phyloP scores from a whole-genome alignment of 108 stramenopile species.

The Conticribra guillardii region DNA sequence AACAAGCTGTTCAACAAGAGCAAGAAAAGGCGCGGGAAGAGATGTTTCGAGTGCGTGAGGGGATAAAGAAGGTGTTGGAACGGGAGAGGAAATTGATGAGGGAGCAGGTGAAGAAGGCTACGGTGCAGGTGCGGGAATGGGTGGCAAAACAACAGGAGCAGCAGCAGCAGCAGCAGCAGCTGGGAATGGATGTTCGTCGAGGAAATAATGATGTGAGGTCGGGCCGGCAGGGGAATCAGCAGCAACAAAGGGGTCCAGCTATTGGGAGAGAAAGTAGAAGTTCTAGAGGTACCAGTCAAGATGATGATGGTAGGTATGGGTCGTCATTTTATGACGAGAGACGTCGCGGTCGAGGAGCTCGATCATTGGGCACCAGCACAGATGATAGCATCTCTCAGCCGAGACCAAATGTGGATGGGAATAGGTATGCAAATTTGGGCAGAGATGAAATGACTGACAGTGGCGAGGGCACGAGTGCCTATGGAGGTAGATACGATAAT shows the following conservation, averaged over 20 bases:
- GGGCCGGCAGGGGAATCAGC: background rate
- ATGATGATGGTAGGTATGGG: background rate
- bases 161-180: conserved; percentile 37
- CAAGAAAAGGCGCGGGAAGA: conserved; percentile 28
- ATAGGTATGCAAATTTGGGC: too few species aligned
- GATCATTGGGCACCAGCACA: background rate
- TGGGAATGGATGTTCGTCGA: conserved; percentile 29
- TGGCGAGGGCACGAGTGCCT: background rate
- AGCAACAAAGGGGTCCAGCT: background rate
- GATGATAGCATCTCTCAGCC: too few species aligned
- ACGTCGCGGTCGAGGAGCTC: background rate
- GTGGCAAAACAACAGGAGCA: conserved; percentile 39
- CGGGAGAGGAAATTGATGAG: conserved; percentile 49
- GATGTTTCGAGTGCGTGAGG: conserved; percentile 34
- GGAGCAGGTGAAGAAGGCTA: conserved; percentile 43
- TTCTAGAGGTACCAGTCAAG: background rate
- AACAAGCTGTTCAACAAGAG: conserved; percentile 16
- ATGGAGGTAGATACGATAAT: background rate
- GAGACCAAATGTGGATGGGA: too few species aligned
- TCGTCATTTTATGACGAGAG: background rate
- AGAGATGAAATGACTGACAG: background rate
- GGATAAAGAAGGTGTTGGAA: conserved; percentile 38
- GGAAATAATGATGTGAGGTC: background rate
- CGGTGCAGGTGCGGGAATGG: conserved; percentile 39
- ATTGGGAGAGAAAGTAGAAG: background rate